These are phyloP conservation scores for Elasticomyces elasticus DNA, from an alignment of 495 filamentous ascomycete genomes.

Conservation along the genomic window DNA sequence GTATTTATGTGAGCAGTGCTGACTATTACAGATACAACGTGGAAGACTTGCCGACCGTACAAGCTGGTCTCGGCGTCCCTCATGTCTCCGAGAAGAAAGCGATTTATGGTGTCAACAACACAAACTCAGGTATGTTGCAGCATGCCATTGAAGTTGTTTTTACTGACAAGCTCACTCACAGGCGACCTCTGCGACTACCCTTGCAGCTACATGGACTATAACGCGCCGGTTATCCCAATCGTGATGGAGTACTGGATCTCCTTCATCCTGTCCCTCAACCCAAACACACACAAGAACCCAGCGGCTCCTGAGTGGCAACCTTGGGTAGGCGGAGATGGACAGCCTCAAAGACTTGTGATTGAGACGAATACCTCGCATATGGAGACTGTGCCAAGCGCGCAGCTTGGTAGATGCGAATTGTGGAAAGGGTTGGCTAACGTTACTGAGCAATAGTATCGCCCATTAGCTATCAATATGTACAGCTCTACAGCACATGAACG, in stretches of 20 bases:
- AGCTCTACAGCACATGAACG: too few relatives aligned
- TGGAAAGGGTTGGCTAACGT: slow-evolving; percentile 13
- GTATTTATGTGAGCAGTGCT: neutral
- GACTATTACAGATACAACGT: slow-evolving; percentile 10
- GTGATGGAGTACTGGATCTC: slow-evolving; percentile 20
- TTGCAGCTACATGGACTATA: slow-evolving; percentile 11
- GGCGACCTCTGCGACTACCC: slow-evolving; percentile 1
- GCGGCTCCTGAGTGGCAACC: slow-evolving; percentile 9
- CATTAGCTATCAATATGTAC: too few relatives aligned
- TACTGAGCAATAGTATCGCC: slow-evolving; percentile 17
- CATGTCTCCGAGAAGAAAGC: slow-evolving; percentile 17
- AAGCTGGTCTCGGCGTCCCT: slow-evolving; percentile 14
- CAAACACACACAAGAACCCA: slow-evolving; percentile 9
- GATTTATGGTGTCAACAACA: slow-evolving; percentile 11
- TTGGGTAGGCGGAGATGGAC: neutral
- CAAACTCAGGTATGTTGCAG: neutral
- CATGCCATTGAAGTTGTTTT: too few relatives aligned
- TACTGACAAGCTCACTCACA: neutral
- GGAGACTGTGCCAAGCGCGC: slow-evolving; percentile 9
- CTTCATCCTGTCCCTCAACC: slow-evolving; percentile 13
- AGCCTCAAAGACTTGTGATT: slow-evolving; percentile 7
- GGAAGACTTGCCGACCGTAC: slow-evolving; percentile 11
- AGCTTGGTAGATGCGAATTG: slow-evolving; percentile 13
- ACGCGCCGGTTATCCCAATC: slow-evolving; percentile 10
- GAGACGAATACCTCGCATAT: slow-evolving; percentile 7